Evolutionary conservation across 2,329 filamentous ascomycete genomes (phyloP), one percentile per base, ranked within the genome.

Genomic region (Hypoxylon sp.): DNA sequence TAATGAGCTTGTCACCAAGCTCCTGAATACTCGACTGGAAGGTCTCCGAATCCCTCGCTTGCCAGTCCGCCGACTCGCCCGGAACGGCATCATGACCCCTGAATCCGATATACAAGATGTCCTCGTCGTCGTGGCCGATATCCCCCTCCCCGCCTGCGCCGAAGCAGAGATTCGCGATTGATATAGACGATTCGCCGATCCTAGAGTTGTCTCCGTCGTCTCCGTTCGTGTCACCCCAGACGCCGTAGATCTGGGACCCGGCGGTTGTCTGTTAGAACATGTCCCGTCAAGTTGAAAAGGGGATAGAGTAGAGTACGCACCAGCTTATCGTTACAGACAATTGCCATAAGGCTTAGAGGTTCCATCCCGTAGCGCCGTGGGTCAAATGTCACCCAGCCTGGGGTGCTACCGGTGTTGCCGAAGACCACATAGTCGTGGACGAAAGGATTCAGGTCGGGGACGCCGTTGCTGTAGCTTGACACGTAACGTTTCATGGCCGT

Each of bases 141-240:
- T 42, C 38, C n/a, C 37, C 37, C n/a, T 43, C 17, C 19, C 51
- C 2, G 25, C 21, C 34, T 12, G 16, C 13, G 9, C 55, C 55
- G 16, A 51, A 80, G 59, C 79, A 82, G 19, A 75, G 65, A 30
- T 75, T 73, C 0, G 73, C 78, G 17, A 82, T 66, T 0, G 75
- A 70, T 20, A 82, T 71, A 3, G 74, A 75, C 2, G 74, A 71
- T 58, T 82, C 79, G 11, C 79, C 79, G 2, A 76, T 70, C 47
- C 74, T 62, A 4, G 73, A 65, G 21, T 66, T 60, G 1, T 48
- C 50, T 6, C 71, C 69, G 38, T 73, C 72, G 17, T 73, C 75
- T 8, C 78, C 78, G 46, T 82, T 82, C 7, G 72, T 76, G 60
- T 82, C 78, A 8, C 78, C 79, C 78, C 77, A 81, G 23, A 82